Evolutionary conservation across 2,329 filamentous ascomycete genomes (phyloP), one percentile per base, ranked within the genome.

Genomic region (Nemania bipapillata): DNA sequence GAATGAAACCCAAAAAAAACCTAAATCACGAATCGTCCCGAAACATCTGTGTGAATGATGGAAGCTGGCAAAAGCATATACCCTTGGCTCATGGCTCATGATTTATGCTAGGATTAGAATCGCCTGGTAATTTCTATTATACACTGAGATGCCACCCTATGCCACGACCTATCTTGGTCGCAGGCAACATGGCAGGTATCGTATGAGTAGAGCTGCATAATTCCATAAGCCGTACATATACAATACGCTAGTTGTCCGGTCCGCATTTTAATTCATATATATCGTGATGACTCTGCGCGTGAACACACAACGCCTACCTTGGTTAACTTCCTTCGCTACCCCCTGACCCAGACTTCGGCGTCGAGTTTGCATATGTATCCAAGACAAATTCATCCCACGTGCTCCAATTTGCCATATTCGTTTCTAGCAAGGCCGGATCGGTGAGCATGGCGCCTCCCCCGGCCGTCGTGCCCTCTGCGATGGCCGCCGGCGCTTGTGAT

Each of bases 371-470:
- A 47, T 78, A 77, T 4, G 82, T 80, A 58, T 84, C 83, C 37
- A 76, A 75, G 47, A 83, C 76, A 69, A 84, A 84, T 32, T 84
- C 82, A 68, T 81, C 82, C 83, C 83, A 84, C 11, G 79, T 77
- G 54, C 77, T 76, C 81, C 79, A 79, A 37, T 80, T 77, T 76
- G 76, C 77, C 65, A 37, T 56, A 12, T 28, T 28, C 17, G 28
- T 45, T 30, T 63, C 71, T 7, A 64, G 32, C 5, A 65, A 49
- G 8, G 40, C 28, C 11, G 60, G 60, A 32, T 57, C 45, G 6
- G 30, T 5, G 11, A 55, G 45, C 11, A 30, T 47, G 12, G 57
- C 20, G 42, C 22, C 52, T 12, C 57, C 49, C 49, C 49, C 26
- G n/a, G 35, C 20, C 12, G 8, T 47, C 30, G 49, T 22, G 20